phyloP scores from a whole-genome alignment of 1,284 basidiomycete species.

The Naganishia sp. region DNA sequence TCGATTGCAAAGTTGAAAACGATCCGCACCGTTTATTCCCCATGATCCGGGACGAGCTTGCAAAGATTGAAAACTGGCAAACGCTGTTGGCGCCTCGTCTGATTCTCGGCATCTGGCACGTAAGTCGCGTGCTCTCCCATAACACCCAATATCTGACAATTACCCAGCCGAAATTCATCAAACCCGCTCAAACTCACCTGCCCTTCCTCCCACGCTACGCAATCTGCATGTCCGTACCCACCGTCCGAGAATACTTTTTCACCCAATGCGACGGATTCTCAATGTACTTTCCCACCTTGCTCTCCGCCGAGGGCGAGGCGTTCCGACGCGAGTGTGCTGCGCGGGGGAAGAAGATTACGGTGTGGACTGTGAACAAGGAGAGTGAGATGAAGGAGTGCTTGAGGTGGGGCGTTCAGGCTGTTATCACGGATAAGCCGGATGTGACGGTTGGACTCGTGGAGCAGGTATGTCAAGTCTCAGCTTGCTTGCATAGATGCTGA shows the following conservation, averaged over 20 bases:
- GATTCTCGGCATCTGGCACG: conserved; percentile 67
- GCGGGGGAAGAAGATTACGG: conserved; percentile 82
- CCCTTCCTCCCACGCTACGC: conserved; percentile 83
- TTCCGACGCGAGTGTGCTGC: conserved; percentile 77
- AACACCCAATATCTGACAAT: not conserved
- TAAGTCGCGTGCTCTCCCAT: conserved; percentile 35
- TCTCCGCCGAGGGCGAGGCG: conserved; percentile 66
- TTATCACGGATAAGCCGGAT: conserved; percentile 73
- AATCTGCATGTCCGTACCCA: conserved; percentile 66
- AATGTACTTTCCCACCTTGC: conserved; percentile 74
- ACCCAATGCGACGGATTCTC: conserved; percentile 83
- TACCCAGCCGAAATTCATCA: conserved; percentile 84
- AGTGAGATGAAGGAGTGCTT: conserved; percentile 95
- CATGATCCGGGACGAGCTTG: conserved; percentile 77
- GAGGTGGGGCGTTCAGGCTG: conserved; percentile 84
- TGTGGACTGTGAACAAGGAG: conserved; percentile 94
- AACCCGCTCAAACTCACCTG: conserved; percentile 70
- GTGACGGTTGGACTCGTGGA: conserved; percentile 45
- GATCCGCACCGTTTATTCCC: conserved; percentile 82
- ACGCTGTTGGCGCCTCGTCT: conserved; percentile 83
- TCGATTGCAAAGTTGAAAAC: conserved; percentile 77
- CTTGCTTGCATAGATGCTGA: not conserved
- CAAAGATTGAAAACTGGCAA: conserved; percentile 72
- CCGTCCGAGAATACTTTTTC: conserved; percentile 89
- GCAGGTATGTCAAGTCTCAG: conserved; percentile 39